Base-by-base conservation (phyloP, 208 protist species). In the Trypanosoma avium region DNA sequence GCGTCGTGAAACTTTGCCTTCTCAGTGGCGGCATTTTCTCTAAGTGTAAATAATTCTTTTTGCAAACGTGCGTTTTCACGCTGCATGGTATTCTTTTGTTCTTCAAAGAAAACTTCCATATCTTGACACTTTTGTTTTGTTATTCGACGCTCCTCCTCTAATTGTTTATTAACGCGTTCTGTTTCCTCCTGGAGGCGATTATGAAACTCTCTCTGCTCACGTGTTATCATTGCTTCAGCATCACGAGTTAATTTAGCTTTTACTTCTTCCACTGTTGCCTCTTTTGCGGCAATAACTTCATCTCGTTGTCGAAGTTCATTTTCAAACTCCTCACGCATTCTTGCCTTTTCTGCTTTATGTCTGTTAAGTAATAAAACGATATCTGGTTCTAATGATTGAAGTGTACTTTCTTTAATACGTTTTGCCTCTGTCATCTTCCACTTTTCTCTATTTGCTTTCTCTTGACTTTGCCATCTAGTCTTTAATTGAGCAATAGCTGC, bases 281-380 rank as follows among this genome's bases (percentile, higher is more conserved):
- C 87, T 59, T 92, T 88, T 8, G 78, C 79, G 7, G 79, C 84
- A 52, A 93, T 79, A 4, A 82, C 68, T 70, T 92, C 81, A 54
- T 97, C 92, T 8, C 85, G 63, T 48, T 84, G 79, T n/a, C 84
- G 79, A 22, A 97, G 76, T 66, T 92, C 92, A 29, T 84, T 86
- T 60, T 93, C 79, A 78, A 90, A 94, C 57, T 93, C 83, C 75
- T 97, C 87, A 40, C 82, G 78, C 71, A 97, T 71, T 9, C 92
- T 77, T 29, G 86, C 82, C 72, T 94, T 95, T 61, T 97, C 92
- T 4, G 92, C 85, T 69, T 93, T 93, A 77, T 97, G 92, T 10
- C 88, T 79, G 50, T 94, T 93, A 38, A 97, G 76, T n/a, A 97
- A 75, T 53, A 95, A 74, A 43, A 93, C 88, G 58, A 97, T 97